These are phyloP conservation scores for Nitzschia sp. DNA, from an alignment of 108 stramenopile genomes.

Conservation along the genomic window DNA sequence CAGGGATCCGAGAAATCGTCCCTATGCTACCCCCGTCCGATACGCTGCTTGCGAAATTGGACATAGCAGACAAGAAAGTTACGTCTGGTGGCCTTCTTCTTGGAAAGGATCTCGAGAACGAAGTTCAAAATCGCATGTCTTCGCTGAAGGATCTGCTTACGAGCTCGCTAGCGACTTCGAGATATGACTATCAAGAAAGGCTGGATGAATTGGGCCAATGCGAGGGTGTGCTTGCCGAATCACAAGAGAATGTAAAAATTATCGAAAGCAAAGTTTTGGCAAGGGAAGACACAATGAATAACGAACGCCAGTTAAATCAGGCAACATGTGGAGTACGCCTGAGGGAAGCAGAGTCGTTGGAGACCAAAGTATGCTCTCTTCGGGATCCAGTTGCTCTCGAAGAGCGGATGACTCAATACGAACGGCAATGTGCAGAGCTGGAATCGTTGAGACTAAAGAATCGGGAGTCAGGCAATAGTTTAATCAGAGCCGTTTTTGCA, in stretches of 20 bases:
- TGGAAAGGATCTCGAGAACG: constrained; percentile 47
- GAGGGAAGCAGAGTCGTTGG: constrained; percentile 61
- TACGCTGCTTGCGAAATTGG: constrained; percentile 37
- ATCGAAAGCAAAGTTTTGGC: constrained; percentile 49
- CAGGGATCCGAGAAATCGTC: constrained; percentile 43
- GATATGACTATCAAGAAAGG: constrained; percentile 45
- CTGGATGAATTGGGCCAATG: constrained; percentile 54
- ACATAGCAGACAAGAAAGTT: constrained; percentile 23
- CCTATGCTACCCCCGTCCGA: constrained; percentile 52
- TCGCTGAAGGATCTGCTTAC: constrained; percentile 35
- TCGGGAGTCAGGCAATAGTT: constrained; percentile 48
- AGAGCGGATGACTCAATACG: constrained; percentile 55
- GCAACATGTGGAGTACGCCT: constrained; percentile 57
- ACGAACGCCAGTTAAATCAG: constrained; percentile 54
- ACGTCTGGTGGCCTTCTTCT: constrained; percentile 37
- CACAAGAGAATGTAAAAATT: constrained; percentile 46
- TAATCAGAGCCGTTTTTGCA: constrained; percentile 52
- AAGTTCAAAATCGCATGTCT: constrained; percentile 39
- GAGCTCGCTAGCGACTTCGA: constrained; percentile 24
- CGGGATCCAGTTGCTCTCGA: constrained; percentile 77
- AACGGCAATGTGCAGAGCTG: constrained; percentile 61
- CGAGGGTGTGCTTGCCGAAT: constrained; percentile 48
- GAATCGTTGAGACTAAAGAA: constrained; percentile 47
- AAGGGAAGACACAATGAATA: constrained; percentile 46
- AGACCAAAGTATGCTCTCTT: constrained; percentile 64